Evolutionary conservation across 2,329 filamentous ascomycete genomes (phyloP), one percentile per base, ranked within the genome.

Genomic region (Colletotrichum chrysophilum): DNA sequence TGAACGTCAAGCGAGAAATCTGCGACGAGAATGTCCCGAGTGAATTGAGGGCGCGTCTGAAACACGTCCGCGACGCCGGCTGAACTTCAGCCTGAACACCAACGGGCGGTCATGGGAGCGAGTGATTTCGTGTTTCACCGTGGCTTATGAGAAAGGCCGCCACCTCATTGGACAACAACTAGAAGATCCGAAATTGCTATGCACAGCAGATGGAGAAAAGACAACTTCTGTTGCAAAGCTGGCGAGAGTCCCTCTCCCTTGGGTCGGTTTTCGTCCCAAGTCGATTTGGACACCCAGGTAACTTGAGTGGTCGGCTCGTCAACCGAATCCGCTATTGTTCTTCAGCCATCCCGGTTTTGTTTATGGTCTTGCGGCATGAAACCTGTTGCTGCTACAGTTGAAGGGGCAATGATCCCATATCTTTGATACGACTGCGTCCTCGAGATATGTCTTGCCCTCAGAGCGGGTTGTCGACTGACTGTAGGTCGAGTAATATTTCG

Each of bases 21-120:
- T 74, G 74, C 28, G 60, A 70, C 71, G 55, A 70, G 21, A 55
- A 24, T 5, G 21, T 28, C 66, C 52, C 61, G 60, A 32, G 52
- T 36, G 62, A 21, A 68, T 71, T 61, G 73, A 75, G 43, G 61
- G 62, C 36, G 43, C 32, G 32, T 73, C 52, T 76, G 74, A 76
- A 76, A 76, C 74, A 70, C 58, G 71, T 70, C 74, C 74, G 74
- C 71, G 74, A 76, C 74, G 52, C 65, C 65, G 71, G 71, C 52
- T 75, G 48, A 26, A 68, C 55, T 72, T 72, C 73, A 73, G 62
- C 69, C 64, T 75, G 56, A 56, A 64, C 28, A 38, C 21, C 56
- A 32, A 26, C 56, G 14, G 64, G 69, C 34, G 32, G 64, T 60
- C 70, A 67, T 36, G 56, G 56, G 70, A 36, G 64, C 56, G 64